Base-by-base conservation (phyloP, 345 rosid species). In the Noccaea caerulescens region DNA sequence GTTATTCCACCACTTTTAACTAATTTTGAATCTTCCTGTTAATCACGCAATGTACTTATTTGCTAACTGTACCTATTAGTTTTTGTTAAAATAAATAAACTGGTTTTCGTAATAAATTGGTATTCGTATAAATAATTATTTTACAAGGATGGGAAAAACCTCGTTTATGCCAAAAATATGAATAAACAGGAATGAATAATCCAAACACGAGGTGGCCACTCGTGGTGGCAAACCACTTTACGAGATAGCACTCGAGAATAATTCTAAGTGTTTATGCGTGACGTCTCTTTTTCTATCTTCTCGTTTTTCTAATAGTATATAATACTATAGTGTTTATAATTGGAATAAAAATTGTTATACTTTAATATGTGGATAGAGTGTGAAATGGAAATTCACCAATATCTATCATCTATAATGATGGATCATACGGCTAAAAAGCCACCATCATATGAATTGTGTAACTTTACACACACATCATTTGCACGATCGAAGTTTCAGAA, bases 221-320 rank as follows among this genome's bases (percentile, higher is more conserved):
- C 62, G 53, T 76, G 75, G 79, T 76, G 79, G 79, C 61, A 76
- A 76, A 63, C 75, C 75, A 69, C 79, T 76, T 69, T 76, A 62
- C 39, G 44, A 6, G 59, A 69, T 76, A 56, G 55, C 75, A 76
- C 71, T 76, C 13, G 66, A 76, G 75, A 69, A 76, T 76, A 63
- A 63, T 76, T 63, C 71, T 63, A 61, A 14, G 27, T 47, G 71
- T 76, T 57, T 69, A 57, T 70, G 49, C 61, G 67, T 70, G 75
- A 70, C 75, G 76, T 57, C 71, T 76, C 79, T 63, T 69, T 66
- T 66, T 63, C 59, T 32, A 41, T 69, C 66, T 69, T 55, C 58
- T 68, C 27, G 41, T 16, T 56, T 34, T 34, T 8, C 2, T 33
- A 34, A 16, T 44, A 7, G 43, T 43, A 52, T 34, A 16, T 43